Base-by-base conservation (phyloP, 2,329 filamentous ascomycete species). In the Colletotrichum liaoningense region DNA sequence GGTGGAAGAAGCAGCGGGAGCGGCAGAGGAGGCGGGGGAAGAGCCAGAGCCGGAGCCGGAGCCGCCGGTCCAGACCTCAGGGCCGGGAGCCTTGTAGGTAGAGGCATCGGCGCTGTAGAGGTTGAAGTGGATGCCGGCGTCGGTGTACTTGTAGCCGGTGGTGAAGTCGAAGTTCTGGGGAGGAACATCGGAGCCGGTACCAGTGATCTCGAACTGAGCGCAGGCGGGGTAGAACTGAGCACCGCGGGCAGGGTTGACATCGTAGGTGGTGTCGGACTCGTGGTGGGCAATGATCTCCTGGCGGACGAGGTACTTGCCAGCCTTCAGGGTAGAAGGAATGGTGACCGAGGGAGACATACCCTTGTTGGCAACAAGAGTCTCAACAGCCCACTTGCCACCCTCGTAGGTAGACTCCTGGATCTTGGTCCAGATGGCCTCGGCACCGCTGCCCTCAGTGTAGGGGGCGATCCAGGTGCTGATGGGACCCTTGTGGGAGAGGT, bases 141-240 rank as follows among this genome's bases (percentile, higher is more conserved):
- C 90, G 67, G 83, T 81, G 77, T 84, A 82, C 65, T 83, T 90
- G 86, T 92, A 93, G 72, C 89, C 90, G 35, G 81, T 78, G 35
- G 86, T 83, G 79, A 88, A 85, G 79, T 85, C 82, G 67, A 88
- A 87, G 77, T 75, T 76, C 78, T 83, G 74, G 72, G 80, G 77
- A 26, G 87, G 86, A 71, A 83, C 82, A 64, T 83, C 86, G 73
- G 87, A 85, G 60, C 88, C 89, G 56, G 83, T 81, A 64, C 89
- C 89, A 42, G 87, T 88, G 75, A 92, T 83, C 79, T 90, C 85
- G 75, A 93, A 78, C 84, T 93, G 91, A 77, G 90, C 83, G 80
- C 91, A 89, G 75, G 87, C 85, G 69, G 88, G 87, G 81, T 89
- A 89, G 80, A 88, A 88, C 81, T 88, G 86, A 65, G 86, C 86